These are phyloP conservation scores for Marasmius oreades DNA, from an alignment of 1,284 basidiomycete genomes.

Conservation along the genomic window DNA sequence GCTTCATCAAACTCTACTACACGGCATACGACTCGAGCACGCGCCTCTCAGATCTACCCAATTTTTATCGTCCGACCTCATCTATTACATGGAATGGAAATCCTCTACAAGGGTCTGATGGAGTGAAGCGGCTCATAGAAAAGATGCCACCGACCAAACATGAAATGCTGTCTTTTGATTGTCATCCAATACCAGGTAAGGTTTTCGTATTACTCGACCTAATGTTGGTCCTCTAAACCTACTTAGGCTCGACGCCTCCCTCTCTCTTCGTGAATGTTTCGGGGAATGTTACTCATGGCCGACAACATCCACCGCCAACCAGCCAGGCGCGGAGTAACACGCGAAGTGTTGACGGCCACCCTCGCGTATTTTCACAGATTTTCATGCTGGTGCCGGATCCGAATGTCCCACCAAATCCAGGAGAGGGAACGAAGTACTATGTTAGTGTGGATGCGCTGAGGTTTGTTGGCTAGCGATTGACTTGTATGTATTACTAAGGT, in stretches of 20 bases:
- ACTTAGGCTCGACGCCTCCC: conserved; percentile 69
- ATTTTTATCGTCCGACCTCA: conserved; percentile 74
- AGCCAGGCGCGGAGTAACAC: conserved; percentile 11
- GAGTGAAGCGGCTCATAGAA: conserved; percentile 59
- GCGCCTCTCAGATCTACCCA: conserved; percentile 64
- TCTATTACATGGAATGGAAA: conserved; percentile 85
- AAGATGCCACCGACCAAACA: conserved; percentile 75
- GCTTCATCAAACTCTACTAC: conserved; percentile 77
- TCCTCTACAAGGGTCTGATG: conserved; percentile 66
- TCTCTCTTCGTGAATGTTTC: conserved; percentile 76
- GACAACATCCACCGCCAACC: conserved; percentile 47
- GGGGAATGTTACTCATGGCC: conserved; percentile 74
- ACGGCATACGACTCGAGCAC: conserved; percentile 72
- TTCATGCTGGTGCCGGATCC: conserved; percentile 81
- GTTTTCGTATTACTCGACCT: too few relatives aligned
- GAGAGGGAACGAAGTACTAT: conserved; percentile 77
- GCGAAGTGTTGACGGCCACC: conserved; percentile 66
- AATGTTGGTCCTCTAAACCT: too few relatives aligned
- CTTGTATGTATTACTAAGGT: conserved; percentile 8
- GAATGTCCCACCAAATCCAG: conserved; percentile 55
- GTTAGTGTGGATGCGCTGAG: conserved; percentile 71
- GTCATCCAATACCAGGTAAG: conserved; percentile 80
- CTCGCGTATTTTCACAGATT: conserved; percentile 81
- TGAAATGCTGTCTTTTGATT: conserved; percentile 82
- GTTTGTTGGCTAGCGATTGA: conserved; percentile 58